Conservation (phyloP, 495 filamentous ascomycete species). For the Platismatia glauca region DNA sequence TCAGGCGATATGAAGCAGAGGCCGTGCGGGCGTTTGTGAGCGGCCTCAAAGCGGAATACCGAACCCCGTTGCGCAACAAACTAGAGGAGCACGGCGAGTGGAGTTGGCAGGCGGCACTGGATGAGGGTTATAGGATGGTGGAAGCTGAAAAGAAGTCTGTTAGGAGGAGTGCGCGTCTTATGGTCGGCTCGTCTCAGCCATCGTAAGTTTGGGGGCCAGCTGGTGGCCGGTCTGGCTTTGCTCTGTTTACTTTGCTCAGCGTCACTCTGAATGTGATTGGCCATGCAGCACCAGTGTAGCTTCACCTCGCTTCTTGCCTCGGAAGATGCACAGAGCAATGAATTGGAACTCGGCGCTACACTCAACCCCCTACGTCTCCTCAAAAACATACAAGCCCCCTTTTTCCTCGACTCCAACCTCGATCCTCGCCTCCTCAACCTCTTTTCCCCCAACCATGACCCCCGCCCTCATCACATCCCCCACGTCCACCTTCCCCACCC, state of each 20-base stretch:
- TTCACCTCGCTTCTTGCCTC: background rate
- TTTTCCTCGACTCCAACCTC: slow-evolving; percentile 72
- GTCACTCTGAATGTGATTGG: background rate
- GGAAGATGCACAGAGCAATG: background rate
- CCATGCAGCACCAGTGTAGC: background rate
- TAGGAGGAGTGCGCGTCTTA: slow-evolving; percentile 7
- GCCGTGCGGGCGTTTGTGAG: slow-evolving; percentile 27
- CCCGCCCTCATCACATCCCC: slow-evolving; percentile 88
- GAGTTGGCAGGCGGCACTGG: slow-evolving; percentile 24
- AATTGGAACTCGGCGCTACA: background rate
- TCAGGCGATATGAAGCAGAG: slow-evolving; percentile 16
- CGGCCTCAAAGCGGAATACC: slow-evolving; percentile 21
- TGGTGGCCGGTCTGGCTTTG: background rate
- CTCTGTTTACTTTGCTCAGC: background rate
- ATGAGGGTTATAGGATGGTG: slow-evolving; percentile 12
- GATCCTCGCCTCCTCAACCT: slow-evolving; percentile 77
- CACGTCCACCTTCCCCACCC: slow-evolving; percentile 73
- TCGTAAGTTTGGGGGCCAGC: background rate
- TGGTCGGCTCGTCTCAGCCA: background rate
- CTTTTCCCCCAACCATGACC: slow-evolving; percentile 69
- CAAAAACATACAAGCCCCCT: slow-evolving; percentile 35
- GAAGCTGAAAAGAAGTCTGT: slow-evolving; percentile 12
- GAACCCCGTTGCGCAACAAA: slow-evolving; percentile 16
- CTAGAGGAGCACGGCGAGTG: slow-evolving; percentile 22
- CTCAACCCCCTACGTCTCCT: slow-evolving; percentile 32